Evolutionary conservation across 768 basidiomycete species (phyloP).

Genomic region (Rickenella mellea): DNA sequence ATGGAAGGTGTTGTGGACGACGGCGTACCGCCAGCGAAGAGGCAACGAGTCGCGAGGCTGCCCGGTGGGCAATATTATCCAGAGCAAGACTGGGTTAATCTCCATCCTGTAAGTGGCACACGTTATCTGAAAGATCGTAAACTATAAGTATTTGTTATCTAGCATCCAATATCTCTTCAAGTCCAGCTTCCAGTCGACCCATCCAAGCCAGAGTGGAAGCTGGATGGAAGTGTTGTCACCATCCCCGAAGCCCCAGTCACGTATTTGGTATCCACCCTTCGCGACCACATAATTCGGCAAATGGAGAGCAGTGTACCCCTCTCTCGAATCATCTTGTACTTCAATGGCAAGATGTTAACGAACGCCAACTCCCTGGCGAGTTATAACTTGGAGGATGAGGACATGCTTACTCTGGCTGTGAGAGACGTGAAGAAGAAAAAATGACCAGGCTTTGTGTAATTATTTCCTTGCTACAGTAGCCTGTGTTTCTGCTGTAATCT

Average conservation of each 20-base stretch:
- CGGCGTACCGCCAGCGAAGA: constrained; percentile 74
- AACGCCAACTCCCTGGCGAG: constrained; percentile 78
- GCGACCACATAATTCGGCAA: constrained; percentile 77
- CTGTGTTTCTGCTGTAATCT: no score
- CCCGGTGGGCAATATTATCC: constrained; percentile 79
- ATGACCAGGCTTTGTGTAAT: constrained; percentile 15
- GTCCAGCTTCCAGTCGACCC: constrained; percentile 78
- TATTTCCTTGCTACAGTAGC: no score
- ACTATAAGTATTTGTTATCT: constrained; percentile 5
- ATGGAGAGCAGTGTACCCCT: constrained; percentile 73
- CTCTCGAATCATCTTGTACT: constrained; percentile 74
- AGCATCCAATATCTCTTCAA: constrained; percentile 80
- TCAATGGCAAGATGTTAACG: constrained; percentile 76
- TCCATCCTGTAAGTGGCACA: constrained; percentile 61
- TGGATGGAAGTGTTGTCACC: constrained; percentile 70
- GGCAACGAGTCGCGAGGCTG: constrained; percentile 77
- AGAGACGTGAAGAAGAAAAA: constrained; percentile 70
- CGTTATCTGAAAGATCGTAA: neutral
- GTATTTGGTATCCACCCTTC: constrained; percentile 76
- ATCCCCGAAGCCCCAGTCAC: constrained; percentile 80
- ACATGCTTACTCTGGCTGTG: constrained; percentile 67
- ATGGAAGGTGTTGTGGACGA: constrained; percentile 56
- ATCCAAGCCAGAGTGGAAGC: constrained; percentile 87
- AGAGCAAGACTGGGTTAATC: constrained; percentile 81
- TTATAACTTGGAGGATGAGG: constrained; percentile 90